Evolutionary conservation across 2,329 filamentous ascomycete genomes (phyloP).

Genomic region (Claviceps spartinae): DNA sequence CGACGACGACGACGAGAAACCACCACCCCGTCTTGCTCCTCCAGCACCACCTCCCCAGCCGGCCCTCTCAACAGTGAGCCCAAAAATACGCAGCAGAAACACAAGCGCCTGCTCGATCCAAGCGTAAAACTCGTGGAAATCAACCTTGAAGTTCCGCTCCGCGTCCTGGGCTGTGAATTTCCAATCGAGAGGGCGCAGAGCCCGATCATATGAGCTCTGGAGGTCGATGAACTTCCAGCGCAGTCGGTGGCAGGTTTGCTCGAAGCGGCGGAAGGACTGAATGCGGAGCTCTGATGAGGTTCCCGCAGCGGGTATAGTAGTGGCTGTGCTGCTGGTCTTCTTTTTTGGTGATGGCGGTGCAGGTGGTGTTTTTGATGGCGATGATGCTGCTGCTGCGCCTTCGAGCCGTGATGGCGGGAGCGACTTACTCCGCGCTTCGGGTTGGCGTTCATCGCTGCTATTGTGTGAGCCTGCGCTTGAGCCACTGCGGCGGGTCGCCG

Average conservation of each 20-base stretch:
- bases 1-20: constrained; percentile 1
- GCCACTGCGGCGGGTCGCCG: neutral
- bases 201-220: constrained; percentile 40
- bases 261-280: constrained; percentile 41
- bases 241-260: constrained; percentile 45
- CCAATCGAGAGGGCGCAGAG: constrained; percentile 24
- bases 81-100: constrained; percentile 50
- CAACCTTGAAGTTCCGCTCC: constrained; percentile 62
- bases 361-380: neutral
- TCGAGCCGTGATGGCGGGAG: constrained; percentile 1
- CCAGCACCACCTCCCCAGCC: neutral
- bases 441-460: neutral
- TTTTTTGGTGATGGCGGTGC: neutral
- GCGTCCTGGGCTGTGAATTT: constrained; percentile 29
- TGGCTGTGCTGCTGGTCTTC: too few species aligned
- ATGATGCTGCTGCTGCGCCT: neutral
- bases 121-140: constrained; percentile 66
- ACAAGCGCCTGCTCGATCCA: constrained; percentile 59
- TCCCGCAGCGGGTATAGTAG: neutral
- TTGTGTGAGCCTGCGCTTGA: neutral
- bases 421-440: constrained; percentile 2
- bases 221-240: constrained; percentile 52
- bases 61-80: constrained; percentile 33
- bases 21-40: neutral
- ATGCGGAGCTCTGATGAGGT: neutral